Base-by-base conservation (phyloP, 257 asterid species). In the Solanum piurae region DNA sequence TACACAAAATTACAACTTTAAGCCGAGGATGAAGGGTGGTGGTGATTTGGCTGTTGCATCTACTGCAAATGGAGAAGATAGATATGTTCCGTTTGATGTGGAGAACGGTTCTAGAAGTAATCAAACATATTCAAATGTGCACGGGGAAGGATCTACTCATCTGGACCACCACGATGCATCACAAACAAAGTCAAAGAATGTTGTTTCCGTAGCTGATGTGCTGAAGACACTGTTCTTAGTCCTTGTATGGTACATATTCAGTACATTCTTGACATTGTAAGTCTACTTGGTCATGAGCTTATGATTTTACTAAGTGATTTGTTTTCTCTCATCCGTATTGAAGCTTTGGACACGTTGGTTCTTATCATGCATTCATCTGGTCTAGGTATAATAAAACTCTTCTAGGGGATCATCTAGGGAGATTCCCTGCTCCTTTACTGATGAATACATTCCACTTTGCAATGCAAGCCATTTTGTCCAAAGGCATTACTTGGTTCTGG, bases 381-480 rank as follows among this genome's bases (percentile, higher is more conserved):
- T 86, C 84, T 95, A 97, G 99, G 90, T 97, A 97, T 88, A 97
- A 97, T 91, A 97, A 97, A 90, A 95, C 98, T 83, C 94, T 97
- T 87, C 90, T 97, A 86, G 99, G 99, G 87, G 99, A 96, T 93
- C 89, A 97, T 88, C 89, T 97, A 94, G 98, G 99, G 84, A 96
- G 91, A 88, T 97, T 96, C 92, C 99, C 99, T 46, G 99, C 99
- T 60, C 99, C 99, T 23, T 89, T 97, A 72, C 89, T 96, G 94
- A 96, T 97, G 99, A 97, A 97, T 89, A 94, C 99, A 4, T 89
- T 97, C 86, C 99, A 97, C 86, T 97, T 97, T 89, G 42, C 94
- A 83, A 97, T 97, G 99, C 99, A 97, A 96, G 99, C 99, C 89
- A 87, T 91, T 89, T 89, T 97, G 88, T 94, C 99, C 46, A 97